Base-by-base conservation (phyloP, 2,329 filamentous ascomycete genomes). In the Alternaria longipes region DNA sequence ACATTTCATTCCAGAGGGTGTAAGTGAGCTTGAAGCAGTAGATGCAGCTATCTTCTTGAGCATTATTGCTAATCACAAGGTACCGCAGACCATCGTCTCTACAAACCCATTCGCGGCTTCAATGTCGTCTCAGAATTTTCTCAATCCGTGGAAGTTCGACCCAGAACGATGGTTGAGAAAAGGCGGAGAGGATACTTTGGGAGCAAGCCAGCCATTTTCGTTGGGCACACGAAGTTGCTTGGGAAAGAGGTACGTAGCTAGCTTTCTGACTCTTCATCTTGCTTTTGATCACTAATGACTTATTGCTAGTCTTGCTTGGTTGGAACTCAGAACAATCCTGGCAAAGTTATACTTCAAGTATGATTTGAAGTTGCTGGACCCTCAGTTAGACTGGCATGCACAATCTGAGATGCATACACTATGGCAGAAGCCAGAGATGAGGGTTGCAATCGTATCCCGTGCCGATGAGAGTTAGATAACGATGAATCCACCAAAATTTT, bases 161-260 rank as follows among this genome's bases (percentile, higher is more conserved):
- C 79, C 80, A 1, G 78, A 81, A 45, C 69, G 80, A 9, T 82
- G 78, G 78, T 57, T 81, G 1, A 54, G 66, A 74, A 54, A 65
- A 67, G 16, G 68, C 49, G 16, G 62, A 55, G n/a, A 64, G 63
- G 42, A 70, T 68, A 18, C 68, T 70, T 44, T 74, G 72, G 6
- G 44, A 11, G 63, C 60, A 11, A 54, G 50, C 14, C 63, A 63
- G 18, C 60, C 63, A 18, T 80, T 80, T 60, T 64, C 67, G 1
- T 56, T 74, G 16, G 80, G 80, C 1, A 73, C 78, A 8, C 64
- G 79, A 30, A 72, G 65, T 18, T 81, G 79, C 49, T 54, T 79
- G 8, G 79, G 79, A 8, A 71, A 66, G 20, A 56, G 51, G 69
- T 73, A 56, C 56, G 63, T 41, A 0, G 14, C 47, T 38, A 36